Percentiles rank a stretch among this genome's conserved stretches.
Conservation (phyloP, 305 asterid species). For the Rubia tinctorum region DNA sequence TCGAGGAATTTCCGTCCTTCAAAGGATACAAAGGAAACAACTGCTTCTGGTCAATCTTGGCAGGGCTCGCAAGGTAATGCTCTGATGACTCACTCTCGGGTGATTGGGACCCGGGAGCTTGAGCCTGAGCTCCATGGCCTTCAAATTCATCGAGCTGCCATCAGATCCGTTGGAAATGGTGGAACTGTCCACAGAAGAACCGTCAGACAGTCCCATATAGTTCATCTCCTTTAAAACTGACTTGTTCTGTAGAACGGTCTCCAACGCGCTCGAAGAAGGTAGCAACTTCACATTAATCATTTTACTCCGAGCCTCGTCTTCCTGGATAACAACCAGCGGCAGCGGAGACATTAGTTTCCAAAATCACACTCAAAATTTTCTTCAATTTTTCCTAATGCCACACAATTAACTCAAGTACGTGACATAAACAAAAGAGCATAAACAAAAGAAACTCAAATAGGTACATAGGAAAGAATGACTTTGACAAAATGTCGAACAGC, state of each 20-base stretch:
- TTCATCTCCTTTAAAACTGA: slow-evolving; percentile 48
- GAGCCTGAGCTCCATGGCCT: slow-evolving; percentile 45
- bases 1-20: slow-evolving; percentile 27
- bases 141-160: slow-evolving; percentile 32
- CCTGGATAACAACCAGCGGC: slow-evolving; percentile 32
- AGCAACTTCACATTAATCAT: slow-evolving; percentile 25
- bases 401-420: no score
- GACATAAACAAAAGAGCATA: no score
- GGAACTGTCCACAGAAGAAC: slow-evolving; percentile 62
- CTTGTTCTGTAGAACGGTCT: slow-evolving; percentile 37
- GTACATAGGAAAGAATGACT: slow-evolving; percentile 16
- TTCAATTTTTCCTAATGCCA: background rate
- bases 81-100: slow-evolving; percentile 34
- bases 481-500: no score
- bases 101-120: slow-evolving; percentile 49
- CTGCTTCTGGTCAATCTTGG: slow-evolving; percentile 38
- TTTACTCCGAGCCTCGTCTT: slow-evolving; percentile 45
- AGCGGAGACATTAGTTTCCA: slow-evolving; percentile 51
- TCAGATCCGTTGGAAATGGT: slow-evolving; percentile 32
- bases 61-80: slow-evolving; percentile 20
- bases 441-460: no score
- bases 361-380: slow-evolving; percentile 20
- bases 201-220: slow-evolving; percentile 62
- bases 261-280: slow-evolving; percentile 46
- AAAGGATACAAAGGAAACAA: slow-evolving; percentile 41